Conservation (phyloP, 495 filamentous ascomycete genomes). For the Talaromyces thailandensis region DNA sequence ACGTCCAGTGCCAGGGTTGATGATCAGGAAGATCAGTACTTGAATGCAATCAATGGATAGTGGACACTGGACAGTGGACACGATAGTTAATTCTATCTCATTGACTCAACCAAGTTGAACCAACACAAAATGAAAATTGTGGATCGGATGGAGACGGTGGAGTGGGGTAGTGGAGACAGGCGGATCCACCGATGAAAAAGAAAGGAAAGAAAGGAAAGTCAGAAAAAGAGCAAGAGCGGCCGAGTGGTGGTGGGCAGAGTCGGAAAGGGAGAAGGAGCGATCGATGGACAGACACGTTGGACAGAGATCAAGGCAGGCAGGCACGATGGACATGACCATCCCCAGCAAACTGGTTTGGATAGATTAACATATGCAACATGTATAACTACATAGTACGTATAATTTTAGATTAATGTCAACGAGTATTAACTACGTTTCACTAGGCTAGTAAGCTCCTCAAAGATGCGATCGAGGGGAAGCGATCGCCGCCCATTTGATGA, state of each 20-base stretch:
- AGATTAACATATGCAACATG: not conserved
- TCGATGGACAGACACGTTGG: not conserved
- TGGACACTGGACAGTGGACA: too few relatives aligned
- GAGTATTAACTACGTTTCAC: not conserved
- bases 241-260: too few relatives aligned
- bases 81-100: too few relatives aligned
- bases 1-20: too few relatives aligned
- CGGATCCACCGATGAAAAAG: not conserved
- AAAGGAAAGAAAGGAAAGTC: not conserved
- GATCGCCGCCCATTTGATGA: not conserved
- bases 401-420: not conserved
- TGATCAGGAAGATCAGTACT: too few relatives aligned
- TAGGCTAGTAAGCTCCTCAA: not conserved
- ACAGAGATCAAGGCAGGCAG: not conserved
- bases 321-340: too few relatives aligned
- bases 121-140: not conserved
- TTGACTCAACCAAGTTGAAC: too few relatives aligned
- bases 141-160: not conserved
- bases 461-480: not conserved
- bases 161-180: not conserved
- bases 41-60: too few relatives aligned
- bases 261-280: not conserved
- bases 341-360: not conserved
- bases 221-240: not conserved
- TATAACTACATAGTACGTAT: too few relatives aligned